Conservation (phyloP, 2,329 filamentous ascomycete genomes). For the Magnaporthiopsis poae region DNA sequence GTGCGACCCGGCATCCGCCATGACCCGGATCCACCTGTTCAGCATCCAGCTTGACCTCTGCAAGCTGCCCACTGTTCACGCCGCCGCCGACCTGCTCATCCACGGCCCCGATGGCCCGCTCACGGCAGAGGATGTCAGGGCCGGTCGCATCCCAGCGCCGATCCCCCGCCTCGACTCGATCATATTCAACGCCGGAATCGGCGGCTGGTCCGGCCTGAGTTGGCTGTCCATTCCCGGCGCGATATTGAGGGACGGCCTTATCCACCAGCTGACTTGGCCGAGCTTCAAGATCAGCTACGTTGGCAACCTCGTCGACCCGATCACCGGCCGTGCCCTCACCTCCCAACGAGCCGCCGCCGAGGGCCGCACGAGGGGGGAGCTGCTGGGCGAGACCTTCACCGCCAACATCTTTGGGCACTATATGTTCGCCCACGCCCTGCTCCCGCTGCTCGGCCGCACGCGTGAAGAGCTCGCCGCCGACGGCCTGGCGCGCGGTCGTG, state of each 20-base stretch:
- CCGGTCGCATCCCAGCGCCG: conserved; percentile 21
- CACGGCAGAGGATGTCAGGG: conserved; percentile 15
- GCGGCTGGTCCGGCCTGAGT: conserved; percentile 72
- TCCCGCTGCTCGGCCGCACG: conserved; percentile 56
- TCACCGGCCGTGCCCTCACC: conserved; percentile 28
- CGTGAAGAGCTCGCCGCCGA: conserved; percentile 16
- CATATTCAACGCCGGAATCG: conserved; percentile 80
- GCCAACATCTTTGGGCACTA: conserved; percentile 96
- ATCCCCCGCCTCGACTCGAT: conserved; percentile 68
- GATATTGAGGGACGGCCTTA: conserved; percentile 48
- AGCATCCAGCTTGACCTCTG: conserved; percentile 52
- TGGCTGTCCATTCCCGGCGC: conserved; percentile 50
- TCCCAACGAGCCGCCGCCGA: conserved; percentile 33
- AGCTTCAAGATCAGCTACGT: conserved; percentile 58
- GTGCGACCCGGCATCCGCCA: conserved; percentile 32
- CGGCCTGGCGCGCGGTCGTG: conserved; percentile 44
- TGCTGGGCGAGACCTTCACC: conserved; percentile 73
- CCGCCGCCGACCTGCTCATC: conserved; percentile 37
- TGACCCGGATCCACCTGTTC: conserved; percentile 46
- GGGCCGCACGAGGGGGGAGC: conserved; percentile 35
- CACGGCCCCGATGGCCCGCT: conserved; percentile 36
- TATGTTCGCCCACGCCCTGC: conserved; percentile 69
- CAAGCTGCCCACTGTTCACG: conserved; percentile 41
- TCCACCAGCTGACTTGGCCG: conserved; percentile 66
- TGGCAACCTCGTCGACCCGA: conserved; percentile 32